These are phyloP conservation scores for Calocybe cyanea DNA, from an alignment of 768 basidiomycete genomes.

Conservation along the genomic window DNA sequence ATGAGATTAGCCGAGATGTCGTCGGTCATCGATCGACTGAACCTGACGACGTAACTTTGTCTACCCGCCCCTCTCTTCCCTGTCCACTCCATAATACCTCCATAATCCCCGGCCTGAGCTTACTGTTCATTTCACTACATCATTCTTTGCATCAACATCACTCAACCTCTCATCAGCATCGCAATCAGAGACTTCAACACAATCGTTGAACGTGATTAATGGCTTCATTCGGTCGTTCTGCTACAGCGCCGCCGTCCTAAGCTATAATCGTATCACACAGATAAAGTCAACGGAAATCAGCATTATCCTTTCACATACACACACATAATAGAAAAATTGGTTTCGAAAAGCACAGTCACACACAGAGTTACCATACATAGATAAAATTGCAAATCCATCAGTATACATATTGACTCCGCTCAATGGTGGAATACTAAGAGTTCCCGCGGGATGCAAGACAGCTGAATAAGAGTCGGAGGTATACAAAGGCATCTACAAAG, in stretches of 20 bases:
- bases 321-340: no score
- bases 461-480: slow-evolving; percentile 6
- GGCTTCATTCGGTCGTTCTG: slow-evolving; percentile 9
- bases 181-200: slow-evolving; percentile 11
- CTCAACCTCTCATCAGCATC: slow-evolving; percentile 13
- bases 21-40: not conserved
- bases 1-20: not conserved
- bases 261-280: no score
- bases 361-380: no score
- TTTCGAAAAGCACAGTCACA: no score
- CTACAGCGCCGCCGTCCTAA: slow-evolving; percentile 4
- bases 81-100: slow-evolving; percentile 6
- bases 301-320: no score
- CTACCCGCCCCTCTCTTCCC: slow-evolving; percentile 7
- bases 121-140: slow-evolving; percentile 2
- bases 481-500: slow-evolving; percentile 4
- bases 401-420: no score
- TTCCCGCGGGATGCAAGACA: not conserved
- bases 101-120: not conserved
- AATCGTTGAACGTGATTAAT: slow-evolving; percentile 9
- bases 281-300: no score
- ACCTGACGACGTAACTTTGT: slow-evolving; percentile 2
- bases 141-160: slow-evolving; percentile 19
- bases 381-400: no score
- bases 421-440: no score